phyloP scores from a whole-genome alignment of 2,329 filamentous ascomycete species.

The Monosporascus sp. region DNA sequence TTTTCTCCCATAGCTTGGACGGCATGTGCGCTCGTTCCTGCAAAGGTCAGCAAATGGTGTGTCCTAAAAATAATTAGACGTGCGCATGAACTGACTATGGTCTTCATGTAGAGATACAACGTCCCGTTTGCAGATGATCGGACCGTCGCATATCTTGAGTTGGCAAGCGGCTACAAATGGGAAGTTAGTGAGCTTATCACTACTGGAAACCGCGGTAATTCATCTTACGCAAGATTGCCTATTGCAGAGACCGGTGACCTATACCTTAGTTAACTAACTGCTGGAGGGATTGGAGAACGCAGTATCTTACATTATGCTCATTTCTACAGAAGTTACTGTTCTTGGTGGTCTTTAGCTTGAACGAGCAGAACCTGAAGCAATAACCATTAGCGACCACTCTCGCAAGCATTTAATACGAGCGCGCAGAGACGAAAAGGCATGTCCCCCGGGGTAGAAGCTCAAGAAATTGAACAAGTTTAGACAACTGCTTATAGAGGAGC shows the following conservation, averaged over 20 bases:
- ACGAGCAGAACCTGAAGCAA: slow-evolving; percentile 65
- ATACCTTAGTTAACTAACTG: not conserved
- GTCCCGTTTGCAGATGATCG: slow-evolving; percentile 73
- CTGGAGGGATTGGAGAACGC: slow-evolving; percentile 35
- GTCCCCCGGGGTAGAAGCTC: slow-evolving; percentile 50
- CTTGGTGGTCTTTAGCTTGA: slow-evolving; percentile 90
- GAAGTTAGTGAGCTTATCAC: not conserved
- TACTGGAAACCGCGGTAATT: not conserved
- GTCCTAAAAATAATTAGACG: not conserved
- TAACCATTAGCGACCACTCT: not conserved
- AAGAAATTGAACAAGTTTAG: slow-evolving; percentile 47
- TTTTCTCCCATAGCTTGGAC: slow-evolving; percentile 88
- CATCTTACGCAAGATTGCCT: slow-evolving; percentile 1
- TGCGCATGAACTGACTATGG: slow-evolving; percentile 44
- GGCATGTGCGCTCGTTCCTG: slow-evolving; percentile 69
- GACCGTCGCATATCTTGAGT: slow-evolving; percentile 88
- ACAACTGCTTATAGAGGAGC: not conserved
- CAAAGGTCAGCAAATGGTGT: not conserved
- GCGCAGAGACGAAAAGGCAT: slow-evolving; percentile 23
- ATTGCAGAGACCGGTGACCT: slow-evolving; percentile 45
- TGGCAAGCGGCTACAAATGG: slow-evolving; percentile 74
- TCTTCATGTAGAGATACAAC: slow-evolving; percentile 96
- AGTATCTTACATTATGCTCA: slow-evolving; percentile 41
- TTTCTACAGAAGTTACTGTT: slow-evolving; percentile 82
- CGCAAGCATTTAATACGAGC: not conserved